phyloP scores from a whole-genome alignment of 495 filamentous ascomycete genomes.

The Talaromyces ruber region DNA sequence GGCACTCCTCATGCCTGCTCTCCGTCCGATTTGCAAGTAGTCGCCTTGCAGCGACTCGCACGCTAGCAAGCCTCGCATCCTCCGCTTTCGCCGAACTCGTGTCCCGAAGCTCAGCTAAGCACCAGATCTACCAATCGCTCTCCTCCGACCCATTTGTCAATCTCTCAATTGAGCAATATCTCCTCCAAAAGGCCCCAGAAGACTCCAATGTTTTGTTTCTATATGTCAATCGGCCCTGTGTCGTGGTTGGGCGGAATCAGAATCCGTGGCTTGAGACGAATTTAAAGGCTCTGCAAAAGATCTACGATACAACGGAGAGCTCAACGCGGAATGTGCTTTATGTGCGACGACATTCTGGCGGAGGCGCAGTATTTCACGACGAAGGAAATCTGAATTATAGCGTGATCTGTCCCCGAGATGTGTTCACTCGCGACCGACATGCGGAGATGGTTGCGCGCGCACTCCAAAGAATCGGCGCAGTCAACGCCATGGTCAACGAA shows the following conservation, averaged over 20 bases:
- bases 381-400: constrained; percentile 86
- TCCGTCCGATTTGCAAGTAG: not conserved
- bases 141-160: constrained; percentile 77
- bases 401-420: constrained; percentile 67
- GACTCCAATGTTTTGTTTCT: constrained; percentile 74
- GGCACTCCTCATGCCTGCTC: constrained; percentile 2
- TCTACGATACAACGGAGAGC: not conserved
- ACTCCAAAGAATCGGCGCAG: constrained; percentile 40
- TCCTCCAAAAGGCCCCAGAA: constrained; percentile 61
- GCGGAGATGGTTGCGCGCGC: constrained; percentile 85
- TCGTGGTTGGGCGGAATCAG: constrained; percentile 92
- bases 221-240: constrained; percentile 75
- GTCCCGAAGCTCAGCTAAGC: constrained; percentile 34
- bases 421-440: constrained; percentile 78
- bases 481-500: constrained; percentile 65
- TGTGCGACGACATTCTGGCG: constrained; percentile 77
- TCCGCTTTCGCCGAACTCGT: constrained; percentile 34
- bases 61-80: constrained; percentile 20
- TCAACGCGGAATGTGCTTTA: constrained; percentile 41
- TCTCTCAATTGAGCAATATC: constrained; percentile 89
- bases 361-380: constrained; percentile 92
- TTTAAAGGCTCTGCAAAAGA: constrained; percentile 45
- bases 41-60: constrained; percentile 8
- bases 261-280: constrained; percentile 95
- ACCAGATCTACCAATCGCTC: constrained; percentile 71